phyloP scores from a whole-genome alignment of 768 basidiomycete species.

The Leccinum truebloodii region DNA sequence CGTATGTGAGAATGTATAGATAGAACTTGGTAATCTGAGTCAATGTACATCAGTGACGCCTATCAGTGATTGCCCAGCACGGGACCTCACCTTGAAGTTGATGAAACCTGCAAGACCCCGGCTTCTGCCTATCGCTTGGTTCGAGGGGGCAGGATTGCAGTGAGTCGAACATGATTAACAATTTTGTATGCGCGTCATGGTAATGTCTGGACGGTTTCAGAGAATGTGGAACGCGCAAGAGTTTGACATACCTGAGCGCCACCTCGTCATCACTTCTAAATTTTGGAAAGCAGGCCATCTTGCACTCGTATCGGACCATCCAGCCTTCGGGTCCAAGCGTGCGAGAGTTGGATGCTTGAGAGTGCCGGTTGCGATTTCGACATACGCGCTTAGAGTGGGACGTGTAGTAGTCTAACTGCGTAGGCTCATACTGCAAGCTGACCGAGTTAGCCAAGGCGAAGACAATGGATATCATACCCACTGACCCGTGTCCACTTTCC shows the following conservation, averaged over 20 bases:
- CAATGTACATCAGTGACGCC: background rate
- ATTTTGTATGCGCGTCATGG: conserved; percentile 85
- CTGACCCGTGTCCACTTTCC: too few species aligned
- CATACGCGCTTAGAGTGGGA: conserved; percentile 30
- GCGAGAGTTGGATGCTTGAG: conserved; percentile 52
- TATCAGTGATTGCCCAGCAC: background rate
- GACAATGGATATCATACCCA: too few species aligned
- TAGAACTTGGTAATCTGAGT: conserved; percentile 75
- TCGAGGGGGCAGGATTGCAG: conserved; percentile 84
- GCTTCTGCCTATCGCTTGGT: conserved; percentile 99
- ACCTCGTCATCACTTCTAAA: conserved; percentile 92
- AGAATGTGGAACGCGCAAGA: conserved; percentile 3
- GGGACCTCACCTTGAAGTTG: conserved; percentile 70
- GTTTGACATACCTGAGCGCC: conserved; percentile 73
- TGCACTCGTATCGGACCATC: conserved; percentile 97
- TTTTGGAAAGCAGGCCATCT: conserved; percentile 96
- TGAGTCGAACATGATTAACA: conserved; percentile 84
- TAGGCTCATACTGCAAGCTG: too few species aligned
- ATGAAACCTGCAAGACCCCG: conserved; percentile 92
- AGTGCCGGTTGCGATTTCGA: conserved; percentile 83
- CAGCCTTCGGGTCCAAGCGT: conserved; percentile 85
- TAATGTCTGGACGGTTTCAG: conserved; percentile 67
- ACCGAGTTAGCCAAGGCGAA: too few species aligned
- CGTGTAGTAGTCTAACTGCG: too few species aligned
- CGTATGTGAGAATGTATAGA: too few species aligned